Evolutionary conservation across 495 filamentous ascomycete genomes (phyloP).

Genomic region (Tuber microsphaerosporum): DNA sequence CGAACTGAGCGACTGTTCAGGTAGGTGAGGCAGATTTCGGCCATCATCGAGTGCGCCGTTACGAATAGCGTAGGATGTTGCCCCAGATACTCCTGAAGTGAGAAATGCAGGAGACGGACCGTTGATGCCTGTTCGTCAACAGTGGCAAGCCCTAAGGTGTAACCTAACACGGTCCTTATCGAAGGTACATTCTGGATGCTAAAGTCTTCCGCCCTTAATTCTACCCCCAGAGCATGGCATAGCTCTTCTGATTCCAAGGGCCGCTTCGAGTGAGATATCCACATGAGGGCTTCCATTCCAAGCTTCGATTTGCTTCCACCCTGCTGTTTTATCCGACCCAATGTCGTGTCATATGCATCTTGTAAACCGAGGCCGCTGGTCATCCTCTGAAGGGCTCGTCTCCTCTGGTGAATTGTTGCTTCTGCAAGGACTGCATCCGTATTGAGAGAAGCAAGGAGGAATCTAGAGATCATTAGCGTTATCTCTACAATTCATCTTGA

Average conservation of each 20-base stretch:
- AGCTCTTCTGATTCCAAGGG: background rate
- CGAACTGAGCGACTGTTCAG: background rate
- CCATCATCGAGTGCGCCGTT: too few species aligned
- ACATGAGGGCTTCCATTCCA: background rate
- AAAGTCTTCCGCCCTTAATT: background rate
- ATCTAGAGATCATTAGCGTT: background rate
- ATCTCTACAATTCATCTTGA: background rate
- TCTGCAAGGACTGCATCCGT: background rate
- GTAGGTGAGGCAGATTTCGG: too few species aligned
- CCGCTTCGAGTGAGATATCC: background rate
- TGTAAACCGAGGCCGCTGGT: background rate
- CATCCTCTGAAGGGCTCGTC: background rate
- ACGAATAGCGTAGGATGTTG: background rate
- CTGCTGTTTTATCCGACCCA: background rate
- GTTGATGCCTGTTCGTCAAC: background rate
- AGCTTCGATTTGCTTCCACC: background rate
- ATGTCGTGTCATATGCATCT: background rate
- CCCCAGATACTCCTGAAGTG: background rate
- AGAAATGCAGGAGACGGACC: background rate
- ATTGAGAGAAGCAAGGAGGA: background rate
- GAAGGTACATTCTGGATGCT: background rate
- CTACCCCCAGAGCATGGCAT: background rate
- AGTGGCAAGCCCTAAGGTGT: background rate
- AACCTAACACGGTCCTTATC: background rate
- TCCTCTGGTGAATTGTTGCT: background rate